Evolutionary conservation across 2,329 filamentous ascomycete species (phyloP).

Genomic region (Xylaria sp.): DNA sequence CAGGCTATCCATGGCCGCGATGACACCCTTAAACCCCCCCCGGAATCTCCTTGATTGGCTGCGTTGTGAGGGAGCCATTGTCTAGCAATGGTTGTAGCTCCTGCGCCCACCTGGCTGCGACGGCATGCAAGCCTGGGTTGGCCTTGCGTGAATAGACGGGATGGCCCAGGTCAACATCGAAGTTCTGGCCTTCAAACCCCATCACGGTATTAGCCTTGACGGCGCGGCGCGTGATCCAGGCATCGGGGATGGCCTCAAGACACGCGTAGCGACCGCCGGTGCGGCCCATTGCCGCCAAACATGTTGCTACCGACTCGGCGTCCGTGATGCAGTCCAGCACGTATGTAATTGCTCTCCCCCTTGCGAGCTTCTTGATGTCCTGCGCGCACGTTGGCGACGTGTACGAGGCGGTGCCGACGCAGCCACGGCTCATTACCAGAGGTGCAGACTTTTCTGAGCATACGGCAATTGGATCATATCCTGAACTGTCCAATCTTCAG

Average conservation of each 20-base stretch:
- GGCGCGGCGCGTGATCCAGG: conserved; percentile 43
- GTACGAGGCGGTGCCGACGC: not conserved
- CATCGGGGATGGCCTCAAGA: conserved; percentile 43
- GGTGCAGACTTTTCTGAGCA: not conserved
- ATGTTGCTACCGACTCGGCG: conserved; percentile 44
- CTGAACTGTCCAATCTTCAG: not conserved
- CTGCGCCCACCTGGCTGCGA: no score
- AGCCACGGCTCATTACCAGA: not conserved
- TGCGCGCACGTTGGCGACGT: not conserved
- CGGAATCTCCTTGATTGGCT: no score
- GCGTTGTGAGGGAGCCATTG: no score
- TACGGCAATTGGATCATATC: not conserved
- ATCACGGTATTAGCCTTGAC: conserved; percentile 22
- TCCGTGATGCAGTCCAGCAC: conserved; percentile 50
- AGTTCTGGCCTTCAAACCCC: not conserved
- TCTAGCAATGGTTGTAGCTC: no score
- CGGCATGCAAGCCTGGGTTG: no score
- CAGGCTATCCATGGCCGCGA: no score
- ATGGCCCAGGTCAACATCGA: no score
- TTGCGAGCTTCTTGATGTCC: not conserved
- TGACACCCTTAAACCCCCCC: no score
- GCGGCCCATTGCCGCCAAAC: conserved; percentile 46
- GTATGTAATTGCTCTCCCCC: conserved; percentile 34
- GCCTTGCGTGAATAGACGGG: no score
- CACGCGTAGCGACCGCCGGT: conserved; percentile 50